These are phyloP conservation scores for Chrysoporthe austroafricana DNA, from an alignment of 2,329 filamentous ascomycete species.

Conservation along the genomic window DNA sequence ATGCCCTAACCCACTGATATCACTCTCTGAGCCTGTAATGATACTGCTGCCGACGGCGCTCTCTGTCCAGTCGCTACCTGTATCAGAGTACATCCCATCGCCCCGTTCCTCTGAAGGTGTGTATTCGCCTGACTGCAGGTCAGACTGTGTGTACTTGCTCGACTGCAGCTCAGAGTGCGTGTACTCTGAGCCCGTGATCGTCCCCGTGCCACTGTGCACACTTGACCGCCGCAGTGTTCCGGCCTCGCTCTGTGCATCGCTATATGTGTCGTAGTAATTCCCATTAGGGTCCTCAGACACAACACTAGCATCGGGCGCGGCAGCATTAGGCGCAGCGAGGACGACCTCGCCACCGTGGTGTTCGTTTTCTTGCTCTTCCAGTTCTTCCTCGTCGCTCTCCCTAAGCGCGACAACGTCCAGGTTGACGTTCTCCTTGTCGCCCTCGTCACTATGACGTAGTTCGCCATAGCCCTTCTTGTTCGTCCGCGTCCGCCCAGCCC, in stretches of 20 bases:
- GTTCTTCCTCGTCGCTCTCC: slow-evolving; percentile 66
- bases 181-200: slow-evolving; percentile 22
- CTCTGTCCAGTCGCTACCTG: slow-evolving; percentile 54
- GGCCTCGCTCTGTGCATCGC: slow-evolving; percentile 52
- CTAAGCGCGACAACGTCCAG: slow-evolving; percentile 42
- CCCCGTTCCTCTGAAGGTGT: slow-evolving; percentile 30
- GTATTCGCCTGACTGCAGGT: slow-evolving; percentile 8
- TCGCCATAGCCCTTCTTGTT: slow-evolving; percentile 53
- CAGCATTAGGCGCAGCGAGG: slow-evolving; percentile 20
- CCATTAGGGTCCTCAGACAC: slow-evolving; percentile 15
- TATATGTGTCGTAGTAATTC: slow-evolving; percentile 15
- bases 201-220: slow-evolving; percentile 23
- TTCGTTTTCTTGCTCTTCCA: slow-evolving; percentile 34
- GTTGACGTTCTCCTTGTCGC: slow-evolving; percentile 42
- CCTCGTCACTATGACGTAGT: slow-evolving; percentile 66
- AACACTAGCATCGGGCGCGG: slow-evolving; percentile 22
- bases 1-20: slow-evolving; percentile 17
- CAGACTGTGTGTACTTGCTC: slow-evolving; percentile 24
- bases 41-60: slow-evolving; percentile 40
- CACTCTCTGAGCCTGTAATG: slow-evolving; percentile 32
- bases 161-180: slow-evolving; percentile 14
- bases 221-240: slow-evolving; percentile 54
- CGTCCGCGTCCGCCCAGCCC: slow-evolving; percentile 54
- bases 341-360: slow-evolving; percentile 32
- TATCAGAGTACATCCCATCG: slow-evolving; percentile 38